A percentile compares a stretch with the other conserved stretches of the same genome.
phyloP scores from a whole-genome alignment of 495 filamentous ascomycete genomes.

The Penicillium pulvis region DNA sequence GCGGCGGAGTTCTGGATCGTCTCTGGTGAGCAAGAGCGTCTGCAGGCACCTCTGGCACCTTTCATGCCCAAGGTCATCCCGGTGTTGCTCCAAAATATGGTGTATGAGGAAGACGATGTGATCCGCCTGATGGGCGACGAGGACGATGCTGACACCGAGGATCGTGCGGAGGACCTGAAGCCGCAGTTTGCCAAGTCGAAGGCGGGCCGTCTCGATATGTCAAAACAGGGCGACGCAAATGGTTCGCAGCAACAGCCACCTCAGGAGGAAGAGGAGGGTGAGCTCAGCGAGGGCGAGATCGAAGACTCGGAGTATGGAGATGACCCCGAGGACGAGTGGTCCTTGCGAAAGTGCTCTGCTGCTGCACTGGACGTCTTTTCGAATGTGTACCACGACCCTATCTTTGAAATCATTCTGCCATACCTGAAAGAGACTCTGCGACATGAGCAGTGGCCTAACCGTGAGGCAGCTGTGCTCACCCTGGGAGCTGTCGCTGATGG shows the following conservation, averaged over 20 bases:
- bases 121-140: slow-evolving; percentile 76
- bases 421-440: slow-evolving; percentile 89
- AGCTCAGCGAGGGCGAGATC: slow-evolving; percentile 88
- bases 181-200: slow-evolving; percentile 87
- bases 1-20: slow-evolving; percentile 98
- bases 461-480: slow-evolving; percentile 93
- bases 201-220: slow-evolving; percentile 45
- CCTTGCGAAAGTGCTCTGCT: slow-evolving; percentile 94
- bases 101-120: slow-evolving; percentile 94
- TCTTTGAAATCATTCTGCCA: slow-evolving; percentile 89
- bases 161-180: slow-evolving; percentile 88
- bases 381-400: slow-evolving; percentile 80
- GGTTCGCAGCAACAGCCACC: slow-evolving; percentile 40
- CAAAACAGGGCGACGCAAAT: slow-evolving; percentile 52
- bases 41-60: slow-evolving; percentile 72
- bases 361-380: slow-evolving; percentile 94
- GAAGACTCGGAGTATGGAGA: slow-evolving; percentile 70
- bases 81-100: slow-evolving; percentile 90
- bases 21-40: slow-evolving; percentile 79
- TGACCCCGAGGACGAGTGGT: slow-evolving; percentile 93
- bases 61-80: slow-evolving; percentile 86
- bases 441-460: slow-evolving; percentile 86
- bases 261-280: slow-evolving; percentile 59
- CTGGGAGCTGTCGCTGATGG: slow-evolving; percentile 95
- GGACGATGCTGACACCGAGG: slow-evolving; percentile 91